Base-by-base conservation (phyloP, 225 moss, liverwort and hornwort species). In the Pleurozium schreberi region DNA sequence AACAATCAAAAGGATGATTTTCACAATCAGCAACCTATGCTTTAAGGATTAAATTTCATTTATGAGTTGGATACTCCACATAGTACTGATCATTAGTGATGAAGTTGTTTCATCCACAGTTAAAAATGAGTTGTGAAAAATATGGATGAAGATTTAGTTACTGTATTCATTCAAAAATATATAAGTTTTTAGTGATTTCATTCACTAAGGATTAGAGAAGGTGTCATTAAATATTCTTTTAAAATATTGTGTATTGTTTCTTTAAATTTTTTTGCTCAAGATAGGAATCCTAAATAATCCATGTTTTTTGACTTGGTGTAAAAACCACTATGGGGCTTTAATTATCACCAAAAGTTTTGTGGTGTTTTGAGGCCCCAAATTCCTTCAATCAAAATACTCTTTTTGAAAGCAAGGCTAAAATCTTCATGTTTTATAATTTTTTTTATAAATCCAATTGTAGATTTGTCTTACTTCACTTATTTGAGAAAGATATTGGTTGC, bases 31-130 rank as follows among this genome's bases (percentile, higher is more conserved):
- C n/a, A n/a, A n/a, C n/a, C n/a, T n/a, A n/a, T n/a, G n/a, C n/a
- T n/a, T n/a, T n/a, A n/a, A n/a, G n/a, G n/a, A n/a, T n/a, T 4
- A 11, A 30, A 47, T 74, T 18, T 47, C 6, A 73, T 30, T 74
- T 18, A 18, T 47, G 47, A n/a, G n/a, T 47, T 10, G 1, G 19
- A 4, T 49, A 19, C 17, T 31, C 3, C 1, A 11, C 0, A 12
- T 33, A 75, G 75, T 31, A n/a, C n/a, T n/a, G 16, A 19, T 47
- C 4, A 30, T 28, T 0, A 47, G 1, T 2, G 49, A 19, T 20
- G 19, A 75, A 75, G 75, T 31, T 49, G 31, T 7, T 45, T 75
- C 49, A 49, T 49, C 1, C 4, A 31, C 4, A 7, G 0, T 18
- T 4, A 47, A 31, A 1, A 1, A 19, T 31, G 19, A 19, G 31